A percentile compares a stretch with the other conserved stretches of the same genome.
phyloP scores from a whole-genome alignment of 1,139 yeast species.

The Blastobotrys illinoisensis region DNA sequence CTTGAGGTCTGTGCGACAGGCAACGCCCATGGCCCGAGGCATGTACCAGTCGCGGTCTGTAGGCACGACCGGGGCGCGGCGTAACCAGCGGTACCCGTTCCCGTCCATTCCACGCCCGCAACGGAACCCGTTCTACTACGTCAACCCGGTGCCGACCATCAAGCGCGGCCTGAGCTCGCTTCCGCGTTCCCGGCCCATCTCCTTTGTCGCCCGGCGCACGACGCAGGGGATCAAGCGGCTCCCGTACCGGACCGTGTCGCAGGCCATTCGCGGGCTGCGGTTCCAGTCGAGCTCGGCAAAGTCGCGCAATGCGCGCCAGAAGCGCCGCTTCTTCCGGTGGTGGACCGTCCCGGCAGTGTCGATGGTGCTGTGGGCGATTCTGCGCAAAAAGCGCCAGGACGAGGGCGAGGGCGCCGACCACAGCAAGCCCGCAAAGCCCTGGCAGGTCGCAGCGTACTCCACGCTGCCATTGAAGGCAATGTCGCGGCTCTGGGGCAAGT shows the following conservation, averaged over 20 bases:
- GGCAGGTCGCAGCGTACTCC: constrained; percentile 85
- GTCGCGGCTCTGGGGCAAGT: constrained; percentile 90
- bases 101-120: constrained; percentile 64
- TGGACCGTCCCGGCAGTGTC: constrained; percentile 65
- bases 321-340: constrained; percentile 53
- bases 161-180: constrained; percentile 25
- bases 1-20: constrained; percentile 1
- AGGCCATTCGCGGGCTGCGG: constrained; percentile 12
- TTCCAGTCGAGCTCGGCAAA: not conserved
- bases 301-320: not conserved
- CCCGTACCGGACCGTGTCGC: constrained; percentile 14
- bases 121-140: constrained; percentile 52
- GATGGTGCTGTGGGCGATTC: constrained; percentile 59
- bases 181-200: constrained; percentile 9
- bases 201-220: constrained; percentile 15
- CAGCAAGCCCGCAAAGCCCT: constrained; percentile 63
- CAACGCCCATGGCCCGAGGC: constrained; percentile 1
- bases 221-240: constrained; percentile 12
- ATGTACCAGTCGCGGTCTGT: not conserved
- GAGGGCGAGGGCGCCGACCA: constrained; percentile 20
- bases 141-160: constrained; percentile 31
- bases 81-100: constrained; percentile 37
- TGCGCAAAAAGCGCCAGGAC: constrained; percentile 37
- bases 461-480: constrained; percentile 88
- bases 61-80: not conserved